Base-by-base conservation (phyloP, 2,329 filamentous ascomycete genomes). In the Pseudogymnoascus sp. region DNA sequence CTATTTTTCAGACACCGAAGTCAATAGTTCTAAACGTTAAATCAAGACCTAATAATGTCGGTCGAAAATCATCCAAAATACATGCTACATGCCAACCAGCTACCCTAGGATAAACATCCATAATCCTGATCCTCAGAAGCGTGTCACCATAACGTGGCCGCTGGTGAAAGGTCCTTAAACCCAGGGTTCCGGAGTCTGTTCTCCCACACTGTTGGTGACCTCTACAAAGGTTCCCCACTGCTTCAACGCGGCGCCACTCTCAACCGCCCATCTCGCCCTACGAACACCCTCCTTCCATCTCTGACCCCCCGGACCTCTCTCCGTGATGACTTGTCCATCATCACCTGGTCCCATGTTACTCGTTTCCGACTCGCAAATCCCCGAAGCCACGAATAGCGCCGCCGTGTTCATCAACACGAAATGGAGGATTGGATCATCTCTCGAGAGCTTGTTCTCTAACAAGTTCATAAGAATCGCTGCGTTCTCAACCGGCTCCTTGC, bases 381-480 rank as follows among this genome's bases (percentile, higher is more conserved):
- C 94, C 1, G 91, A 88, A 3, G 89, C 83, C 0, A 96, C 93
- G 62, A 99, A 83, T 61, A 99, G 78, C 1, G 92, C 91, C 0
- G 93, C 92, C 1, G 93, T 90, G 72, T 99, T 99, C 76, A 97
- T 89, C 61, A 97, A 81, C 18, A 99, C 91, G 72, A 99, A 99
- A 72, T 96, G 88, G 66, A 97, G 76, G 61, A 99, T 90, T 0
- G 94, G 91, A 69, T 96, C 85, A 69, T 96, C 85, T 10, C 82
- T 82, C 0, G 85, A 78, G 56, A 95, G 75, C 74, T 95, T 83
- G 66, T 89, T 88, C 61, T 82, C 80, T 63, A 99, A 76, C 47
- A 99, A 88, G 66, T 82, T 83, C 74, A 86, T 87, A 65, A 99
- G 77, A 56, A 96, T 96, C 66, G 82, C 82, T 0, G 94, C 94